phyloP scores from a whole-genome alignment of 2,329 filamentous ascomycete species.

The Penicillium sp. region DNA sequence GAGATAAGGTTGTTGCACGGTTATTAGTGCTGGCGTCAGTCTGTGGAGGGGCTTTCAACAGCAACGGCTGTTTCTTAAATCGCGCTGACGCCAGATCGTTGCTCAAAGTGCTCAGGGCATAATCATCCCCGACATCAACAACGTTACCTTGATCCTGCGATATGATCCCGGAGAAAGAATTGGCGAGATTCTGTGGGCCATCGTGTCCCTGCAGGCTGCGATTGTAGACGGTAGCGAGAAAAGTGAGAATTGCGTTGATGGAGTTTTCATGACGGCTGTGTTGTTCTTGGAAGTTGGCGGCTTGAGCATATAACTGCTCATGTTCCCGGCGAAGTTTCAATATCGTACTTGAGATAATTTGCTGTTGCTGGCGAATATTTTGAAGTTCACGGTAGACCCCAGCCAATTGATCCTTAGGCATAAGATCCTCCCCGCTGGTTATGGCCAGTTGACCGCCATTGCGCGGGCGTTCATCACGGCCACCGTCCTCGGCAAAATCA shows the following conservation, averaged over 20 bases:
- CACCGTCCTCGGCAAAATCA: slow-evolving; percentile 43
- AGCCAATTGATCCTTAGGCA: slow-evolving; percentile 69
- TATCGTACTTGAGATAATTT: slow-evolving; percentile 79
- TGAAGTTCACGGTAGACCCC: slow-evolving; percentile 75
- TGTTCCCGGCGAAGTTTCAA: slow-evolving; percentile 78
- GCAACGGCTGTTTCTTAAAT: slow-evolving; percentile 44
- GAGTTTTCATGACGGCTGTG: slow-evolving; percentile 97
- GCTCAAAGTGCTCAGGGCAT: slow-evolving; percentile 32
- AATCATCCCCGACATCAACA: slow-evolving; percentile 59
- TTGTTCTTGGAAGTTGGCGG: slow-evolving; percentile 80
- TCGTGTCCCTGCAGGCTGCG: slow-evolving; percentile 84
- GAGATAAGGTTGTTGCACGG: slow-evolving; percentile 13
- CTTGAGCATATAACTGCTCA: slow-evolving; percentile 81
- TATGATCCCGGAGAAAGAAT: slow-evolving; percentile 76
- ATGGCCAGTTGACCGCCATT: slow-evolving; percentile 42
- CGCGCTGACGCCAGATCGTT: slow-evolving; percentile 32
- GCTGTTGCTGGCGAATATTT: slow-evolving; percentile 80
- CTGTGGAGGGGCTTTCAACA: slow-evolving; percentile 45
- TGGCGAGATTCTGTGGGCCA: slow-evolving; percentile 70
- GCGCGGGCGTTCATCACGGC: slow-evolving; percentile 31
- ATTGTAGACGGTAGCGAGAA: slow-evolving; percentile 93
- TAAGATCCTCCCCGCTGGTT: slow-evolving; percentile 32
- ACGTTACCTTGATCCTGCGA: slow-evolving; percentile 60
- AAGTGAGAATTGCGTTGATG: slow-evolving; percentile 97
- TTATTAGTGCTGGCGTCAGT: slow-evolving; percentile 15